Evolutionary conservation across 2,329 filamentous ascomycete genomes (phyloP), one percentile per base, ranked within the genome.

Genomic region (Colletotrichum sidae): DNA sequence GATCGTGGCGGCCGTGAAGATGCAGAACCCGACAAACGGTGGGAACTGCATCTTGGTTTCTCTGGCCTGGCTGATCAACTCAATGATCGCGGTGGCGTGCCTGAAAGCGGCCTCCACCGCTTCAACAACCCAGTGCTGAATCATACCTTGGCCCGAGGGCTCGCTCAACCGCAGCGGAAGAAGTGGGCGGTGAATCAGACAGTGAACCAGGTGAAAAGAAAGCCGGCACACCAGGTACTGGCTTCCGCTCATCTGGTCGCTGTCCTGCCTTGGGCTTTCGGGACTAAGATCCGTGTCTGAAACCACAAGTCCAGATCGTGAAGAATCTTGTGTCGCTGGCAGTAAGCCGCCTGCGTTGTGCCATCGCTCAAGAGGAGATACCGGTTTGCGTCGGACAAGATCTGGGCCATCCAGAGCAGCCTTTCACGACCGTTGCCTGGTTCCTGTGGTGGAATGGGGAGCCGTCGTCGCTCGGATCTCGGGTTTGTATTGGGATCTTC

Each of bases 121-220:
- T 15, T 65, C 62, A n/a, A 35, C 51, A 0, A 52, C 39, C 62
- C 57, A 65, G 35, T 65, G 57, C 2, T 65, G 62, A 38, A 55
- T 61, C 57, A 62, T 62, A 44, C 47, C 62, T n/a, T 53, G 46
- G 12, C 62, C 13, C 3, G 58, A 44, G 6, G 62, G 46, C 37
- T 65, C 57, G 38, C 39, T 49, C 1, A 65, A 35, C 6, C 52
- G 61, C 39, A 65, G 15, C 0, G 61, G 61, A 1, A 65, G 39
- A 15, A 65, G 47, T 1, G 61, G 61, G 8, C 61, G 57, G n/a
- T 65, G 52, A 13, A 65, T 60, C n/a, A 65, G 56, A 13, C 56
- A 61, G 15, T 65, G 57, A 8, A 65, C 41, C 37, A 65, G 51
- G 45, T 65, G 61, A 34, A 61, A 50, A 25, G 51, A 38, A 2